Evolutionary conservation across 2,329 filamentous ascomycete species (phyloP), one percentile per base, ranked within the genome.

Genomic region (Cladosporium austrohemisphaericum): DNA sequence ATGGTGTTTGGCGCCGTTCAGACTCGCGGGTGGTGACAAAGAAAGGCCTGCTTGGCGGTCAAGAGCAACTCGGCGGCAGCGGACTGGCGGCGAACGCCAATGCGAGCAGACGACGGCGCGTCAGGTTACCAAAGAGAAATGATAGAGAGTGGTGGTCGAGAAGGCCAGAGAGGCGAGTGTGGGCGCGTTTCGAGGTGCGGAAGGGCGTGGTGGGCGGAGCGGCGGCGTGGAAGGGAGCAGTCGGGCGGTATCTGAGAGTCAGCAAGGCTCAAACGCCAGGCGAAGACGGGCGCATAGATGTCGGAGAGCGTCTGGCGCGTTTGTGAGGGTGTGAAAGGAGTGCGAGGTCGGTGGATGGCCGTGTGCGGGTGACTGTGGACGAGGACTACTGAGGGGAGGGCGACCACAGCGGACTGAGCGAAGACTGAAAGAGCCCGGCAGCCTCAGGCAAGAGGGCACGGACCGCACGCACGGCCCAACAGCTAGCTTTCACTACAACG

Each of bases 31-130:
- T 36, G 44, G 31, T 36, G 44, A 47, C 44, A 47, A 47, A 47
- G 44, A 26, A 38, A 37, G 44, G 44, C 44, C 23, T 26, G 25
- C 33, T 38, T 38, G 44, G 44, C 44, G 33, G 44, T 47, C 44
- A 47, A 47, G 32, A 36, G 33, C 33, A 33, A 19, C 20, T 37
- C 23, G 13, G 32, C 32, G 23, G 35, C 33, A 18, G 25, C 44
- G 23, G 25, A 8, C n/a, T 31, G 29, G 25, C 16, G 13, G 23
- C 16, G 23, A 18, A 22, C 10, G 44, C 32, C 44, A 47, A 47
- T 47, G 44, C 23, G 25, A 22, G 18, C 13, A 23, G 44, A 16
- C 10, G 22, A 23, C 25, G 25, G 44, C 44, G 44, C 44, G 44
- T 47, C 26, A 38, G 3, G 33, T 28, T 4, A 33, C 32, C 44